Evolutionary conservation across 2,329 filamentous ascomycete genomes (phyloP).

Genomic region (Ophiocordyceps sinensis): DNA sequence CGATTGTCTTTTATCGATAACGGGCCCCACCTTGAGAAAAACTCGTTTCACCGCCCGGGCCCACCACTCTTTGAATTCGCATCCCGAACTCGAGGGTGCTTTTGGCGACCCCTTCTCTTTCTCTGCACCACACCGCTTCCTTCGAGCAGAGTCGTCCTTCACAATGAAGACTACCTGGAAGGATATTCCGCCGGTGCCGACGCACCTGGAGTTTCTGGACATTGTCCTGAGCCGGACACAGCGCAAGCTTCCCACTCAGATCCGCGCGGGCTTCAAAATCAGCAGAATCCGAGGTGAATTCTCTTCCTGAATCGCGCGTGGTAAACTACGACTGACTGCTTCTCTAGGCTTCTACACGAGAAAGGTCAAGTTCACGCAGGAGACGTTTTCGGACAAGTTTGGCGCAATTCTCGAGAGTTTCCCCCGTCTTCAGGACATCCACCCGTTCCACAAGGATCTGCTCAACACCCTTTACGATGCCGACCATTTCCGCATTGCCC

Average conservation of each 20-base stretch:
- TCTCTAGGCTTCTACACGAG: slow-evolving; percentile 76
- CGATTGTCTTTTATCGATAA: not conserved
- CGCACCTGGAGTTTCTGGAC: slow-evolving; percentile 90
- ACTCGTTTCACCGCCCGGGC: slow-evolving; percentile 15
- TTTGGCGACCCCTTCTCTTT: not conserved
- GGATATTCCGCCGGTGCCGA: slow-evolving; percentile 78
- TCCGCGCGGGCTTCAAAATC: slow-evolving; percentile 88
- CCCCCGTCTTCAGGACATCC: slow-evolving; percentile 82
- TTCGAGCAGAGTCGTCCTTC: slow-evolving; percentile 16
- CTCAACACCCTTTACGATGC: slow-evolving; percentile 98
- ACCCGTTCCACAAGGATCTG: slow-evolving; percentile 70
- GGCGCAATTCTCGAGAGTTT: slow-evolving; percentile 83
- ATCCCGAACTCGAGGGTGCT: not conserved
- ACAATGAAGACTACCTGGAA: slow-evolving; percentile 52
- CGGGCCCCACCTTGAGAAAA: slow-evolving; percentile 11
- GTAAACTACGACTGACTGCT: slow-evolving; percentile 3
- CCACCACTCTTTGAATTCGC: slow-evolving; percentile 1
- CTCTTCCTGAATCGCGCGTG: not conserved
- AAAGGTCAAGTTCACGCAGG: slow-evolving; percentile 96
- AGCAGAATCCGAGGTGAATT: slow-evolving; percentile 59
- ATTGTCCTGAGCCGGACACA: slow-evolving; percentile 92
- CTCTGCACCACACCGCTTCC: not conserved
- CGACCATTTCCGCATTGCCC: slow-evolving; percentile 93
- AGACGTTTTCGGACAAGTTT: slow-evolving; percentile 93
- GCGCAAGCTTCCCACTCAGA: slow-evolving; percentile 85